These are phyloP conservation scores for Lumnitzera racemosa DNA, from an alignment of 345 rosid genomes.

Conservation along the genomic window DNA sequence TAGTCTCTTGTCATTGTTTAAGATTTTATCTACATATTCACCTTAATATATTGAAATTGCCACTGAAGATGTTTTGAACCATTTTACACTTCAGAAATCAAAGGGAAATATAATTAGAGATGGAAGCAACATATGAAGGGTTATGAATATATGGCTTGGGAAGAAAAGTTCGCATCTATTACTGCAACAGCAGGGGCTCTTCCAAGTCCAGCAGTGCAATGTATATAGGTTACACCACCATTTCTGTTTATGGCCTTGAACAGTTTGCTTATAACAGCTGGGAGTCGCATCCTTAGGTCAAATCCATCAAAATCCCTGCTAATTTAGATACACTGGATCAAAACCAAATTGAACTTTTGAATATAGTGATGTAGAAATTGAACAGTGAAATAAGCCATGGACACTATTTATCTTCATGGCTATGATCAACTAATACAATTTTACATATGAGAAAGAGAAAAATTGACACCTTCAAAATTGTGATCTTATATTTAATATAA, in stretches of 20 bases:
- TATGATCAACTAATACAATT: too few relatives aligned
- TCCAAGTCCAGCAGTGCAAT: conserved; percentile 98
- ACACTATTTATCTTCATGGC: too few relatives aligned
- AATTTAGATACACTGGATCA: conserved; percentile 13
- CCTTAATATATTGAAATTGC: too few relatives aligned
- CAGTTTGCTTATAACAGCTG: conserved; percentile 70
- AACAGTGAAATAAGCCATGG: too few relatives aligned
- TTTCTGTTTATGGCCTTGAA: conserved; percentile 59
- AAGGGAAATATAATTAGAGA: background rate
- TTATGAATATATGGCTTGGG: conserved; percentile 12
- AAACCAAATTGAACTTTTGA: conserved; percentile 9
- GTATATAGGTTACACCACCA: conserved; percentile 87
- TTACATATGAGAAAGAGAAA: too few relatives aligned
- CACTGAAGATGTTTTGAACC: too few relatives aligned
- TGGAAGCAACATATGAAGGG: conserved; percentile 1
- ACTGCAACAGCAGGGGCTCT: conserved; percentile 96
- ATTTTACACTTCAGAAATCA: too few relatives aligned
- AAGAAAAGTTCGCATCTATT: conserved; percentile 4
- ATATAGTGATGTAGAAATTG: background rate
- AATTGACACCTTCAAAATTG: too few relatives aligned
- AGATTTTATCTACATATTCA: too few relatives aligned
- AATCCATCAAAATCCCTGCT: conserved; percentile 92
- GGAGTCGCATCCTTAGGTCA: conserved; percentile 92
- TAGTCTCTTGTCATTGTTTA: too few relatives aligned
- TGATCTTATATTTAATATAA: too few relatives aligned